These are phyloP conservation scores for Penicillium alfredii DNA, from an alignment of 495 filamentous ascomycete species.

Conservation along the genomic window DNA sequence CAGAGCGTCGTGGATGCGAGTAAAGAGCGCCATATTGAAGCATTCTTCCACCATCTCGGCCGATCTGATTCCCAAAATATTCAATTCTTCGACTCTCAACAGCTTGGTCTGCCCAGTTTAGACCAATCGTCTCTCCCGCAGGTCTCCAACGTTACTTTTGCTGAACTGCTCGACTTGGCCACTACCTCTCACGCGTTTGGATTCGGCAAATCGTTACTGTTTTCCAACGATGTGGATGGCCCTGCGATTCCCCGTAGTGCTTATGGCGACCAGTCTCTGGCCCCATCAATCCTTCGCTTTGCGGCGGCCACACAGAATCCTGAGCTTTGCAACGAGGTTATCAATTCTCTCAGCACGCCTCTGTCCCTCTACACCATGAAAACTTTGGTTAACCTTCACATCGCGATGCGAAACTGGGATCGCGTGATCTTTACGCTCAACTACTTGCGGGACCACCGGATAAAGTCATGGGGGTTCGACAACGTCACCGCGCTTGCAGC, in stretches of 20 bases:
- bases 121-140: slow-evolving; percentile 35
- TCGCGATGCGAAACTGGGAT: slow-evolving; percentile 43
- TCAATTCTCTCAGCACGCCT: slow-evolving; percentile 26
- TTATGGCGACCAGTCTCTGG: slow-evolving; percentile 45
- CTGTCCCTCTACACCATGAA: slow-evolving; percentile 42
- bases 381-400: slow-evolving; percentile 45
- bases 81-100: slow-evolving; percentile 15
- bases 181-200: slow-evolving; percentile 39
- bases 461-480: slow-evolving; percentile 44
- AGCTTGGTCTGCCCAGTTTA: slow-evolving; percentile 10
- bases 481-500: slow-evolving; percentile 39
- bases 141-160: slow-evolving; percentile 44
- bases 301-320: slow-evolving; percentile 47
- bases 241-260: slow-evolving; percentile 42
- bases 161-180: slow-evolving; percentile 48
- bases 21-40: slow-evolving; percentile 33
- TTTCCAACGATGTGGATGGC: slow-evolving; percentile 51
- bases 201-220: slow-evolving; percentile 52
- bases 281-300: slow-evolving; percentile 54
- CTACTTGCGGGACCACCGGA: slow-evolving; percentile 33
- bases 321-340: slow-evolving; percentile 39
- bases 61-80: slow-evolving; percentile 10
- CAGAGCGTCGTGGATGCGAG: slow-evolving; percentile 35
- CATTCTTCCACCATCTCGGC: slow-evolving; percentile 28
- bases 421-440: slow-evolving; percentile 39